phyloP scores from a whole-genome alignment of 169 alveolate species.

The Cryptosporidium viatorum region DNA sequence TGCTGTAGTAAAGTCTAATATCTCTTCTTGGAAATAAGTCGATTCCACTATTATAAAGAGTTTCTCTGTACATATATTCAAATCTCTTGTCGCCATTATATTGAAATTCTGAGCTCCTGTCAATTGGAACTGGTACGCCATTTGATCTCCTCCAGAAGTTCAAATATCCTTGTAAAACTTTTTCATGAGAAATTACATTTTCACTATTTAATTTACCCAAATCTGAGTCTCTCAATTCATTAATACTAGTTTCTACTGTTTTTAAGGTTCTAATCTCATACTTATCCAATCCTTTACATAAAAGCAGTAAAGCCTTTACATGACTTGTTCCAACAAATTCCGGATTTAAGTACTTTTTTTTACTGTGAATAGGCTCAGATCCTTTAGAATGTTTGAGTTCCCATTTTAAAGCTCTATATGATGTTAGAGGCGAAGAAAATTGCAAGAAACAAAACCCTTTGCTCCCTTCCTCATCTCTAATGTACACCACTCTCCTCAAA shows the following conservation, averaged over 20 bases:
- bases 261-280: slow-evolving; percentile 25
- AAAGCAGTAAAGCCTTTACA: slow-evolving; percentile 15
- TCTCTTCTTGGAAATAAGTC: neutral
- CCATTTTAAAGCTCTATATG: slow-evolving; percentile 68
- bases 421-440: slow-evolving; percentile 58
- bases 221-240: neutral
- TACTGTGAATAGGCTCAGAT: neutral
- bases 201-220: neutral
- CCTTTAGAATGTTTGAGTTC: slow-evolving; percentile 20
- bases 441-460: slow-evolving; percentile 68
- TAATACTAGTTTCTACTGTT: neutral
- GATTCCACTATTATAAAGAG: neutral
- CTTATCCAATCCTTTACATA: slow-evolving; percentile 8
- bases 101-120: slow-evolving; percentile 11
- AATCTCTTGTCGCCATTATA: neutral
- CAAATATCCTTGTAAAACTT: slow-evolving; percentile 4
- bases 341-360: slow-evolving; percentile 4
- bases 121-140: neutral
- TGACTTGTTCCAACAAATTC: slow-evolving; percentile 49
- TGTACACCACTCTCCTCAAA: slow-evolving; percentile 32
- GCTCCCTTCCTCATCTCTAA: slow-evolving; percentile 47
- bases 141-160: slow-evolving; percentile 41
- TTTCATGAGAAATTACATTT: neutral
- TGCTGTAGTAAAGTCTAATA: neutral
- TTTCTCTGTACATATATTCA: neutral